A percentile compares a stretch with the other conserved stretches of the same genome.
Conservation (phyloP, 2,329 filamentous ascomycete genomes). For the Balansia obtecta region DNA sequence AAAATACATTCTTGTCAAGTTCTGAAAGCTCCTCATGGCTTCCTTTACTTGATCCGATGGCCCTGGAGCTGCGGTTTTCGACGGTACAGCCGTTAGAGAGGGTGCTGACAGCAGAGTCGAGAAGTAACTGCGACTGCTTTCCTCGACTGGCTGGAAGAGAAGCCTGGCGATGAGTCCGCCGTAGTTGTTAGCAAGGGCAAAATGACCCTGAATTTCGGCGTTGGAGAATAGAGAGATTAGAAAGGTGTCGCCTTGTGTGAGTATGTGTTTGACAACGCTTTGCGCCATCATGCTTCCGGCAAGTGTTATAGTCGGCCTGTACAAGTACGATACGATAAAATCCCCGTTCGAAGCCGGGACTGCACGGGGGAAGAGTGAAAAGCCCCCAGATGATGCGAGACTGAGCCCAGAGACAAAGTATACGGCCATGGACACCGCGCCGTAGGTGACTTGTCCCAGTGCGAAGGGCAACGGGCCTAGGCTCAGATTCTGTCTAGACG, state of each 20-base stretch:
- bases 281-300: slow-evolving; percentile 78
- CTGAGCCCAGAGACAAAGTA: slow-evolving; percentile 53
- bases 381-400: slow-evolving; percentile 44
- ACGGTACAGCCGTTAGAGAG: slow-evolving; percentile 8
- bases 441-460: slow-evolving; percentile 71
- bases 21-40: slow-evolving; percentile 41
- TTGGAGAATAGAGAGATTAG: slow-evolving; percentile 69
- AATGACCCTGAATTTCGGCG: slow-evolving; percentile 74
- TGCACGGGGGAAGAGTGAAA: slow-evolving; percentile 51
- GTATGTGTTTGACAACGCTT: slow-evolving; percentile 78
- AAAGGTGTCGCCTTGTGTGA: slow-evolving; percentile 90
- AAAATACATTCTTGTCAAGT: slow-evolving; percentile 59
- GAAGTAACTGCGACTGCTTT: slow-evolving; percentile 83
- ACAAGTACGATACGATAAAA: slow-evolving; percentile 53
- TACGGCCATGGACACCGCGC: slow-evolving; percentile 51
- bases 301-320: slow-evolving; percentile 56
- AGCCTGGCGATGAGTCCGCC: slow-evolving; percentile 80
- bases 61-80: not conserved
- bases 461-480: slow-evolving; percentile 81
- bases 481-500: slow-evolving; percentile 33
- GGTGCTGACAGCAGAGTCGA: slow-evolving; percentile 55
- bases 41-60: slow-evolving; percentile 22
- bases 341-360: slow-evolving; percentile 16
- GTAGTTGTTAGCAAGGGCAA: slow-evolving; percentile 89
- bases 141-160: slow-evolving; percentile 89